phyloP scores from a whole-genome alignment of 1,284 basidiomycete genomes.

The Vanrija pseudolonga region DNA sequence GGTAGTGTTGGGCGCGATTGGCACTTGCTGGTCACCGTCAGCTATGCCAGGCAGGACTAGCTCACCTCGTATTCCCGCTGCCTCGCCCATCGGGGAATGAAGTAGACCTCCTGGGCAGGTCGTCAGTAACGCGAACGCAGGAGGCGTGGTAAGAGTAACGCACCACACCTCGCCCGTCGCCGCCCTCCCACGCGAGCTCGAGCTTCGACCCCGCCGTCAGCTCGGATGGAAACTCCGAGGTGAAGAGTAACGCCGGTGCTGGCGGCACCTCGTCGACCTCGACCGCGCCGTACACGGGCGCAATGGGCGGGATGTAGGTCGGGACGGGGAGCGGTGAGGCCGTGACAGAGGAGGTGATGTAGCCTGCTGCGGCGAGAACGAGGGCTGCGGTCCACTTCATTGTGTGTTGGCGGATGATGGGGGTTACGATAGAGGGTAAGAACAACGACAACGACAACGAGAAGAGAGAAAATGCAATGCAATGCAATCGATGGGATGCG shows the following conservation, averaged over 20 bases:
- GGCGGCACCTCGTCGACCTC: background rate
- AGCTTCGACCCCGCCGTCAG: constrained; percentile 12
- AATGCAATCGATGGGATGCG: no score
- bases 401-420: no score
- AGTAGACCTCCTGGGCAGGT: constrained; percentile 21
- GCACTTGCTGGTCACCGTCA: background rate
- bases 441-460: no score
- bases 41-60: background rate
- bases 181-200: constrained; percentile 22
- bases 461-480: no score
- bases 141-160: no score
- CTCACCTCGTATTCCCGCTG: constrained; percentile 17
- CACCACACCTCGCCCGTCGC: constrained; percentile 10
- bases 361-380: no score
- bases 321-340: no score
- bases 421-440: no score
- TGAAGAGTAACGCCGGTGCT: background rate
- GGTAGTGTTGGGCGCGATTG: constrained; percentile 14
- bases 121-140: background rate
- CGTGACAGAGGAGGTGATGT: no score
- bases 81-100: constrained; percentile 26
- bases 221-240: background rate
- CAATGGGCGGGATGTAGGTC: background rate
- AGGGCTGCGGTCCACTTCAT: no score
- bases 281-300: background rate